Base-by-base conservation (phyloP, 164 flowering plant species). In the Berberis vulgaris region DNA sequence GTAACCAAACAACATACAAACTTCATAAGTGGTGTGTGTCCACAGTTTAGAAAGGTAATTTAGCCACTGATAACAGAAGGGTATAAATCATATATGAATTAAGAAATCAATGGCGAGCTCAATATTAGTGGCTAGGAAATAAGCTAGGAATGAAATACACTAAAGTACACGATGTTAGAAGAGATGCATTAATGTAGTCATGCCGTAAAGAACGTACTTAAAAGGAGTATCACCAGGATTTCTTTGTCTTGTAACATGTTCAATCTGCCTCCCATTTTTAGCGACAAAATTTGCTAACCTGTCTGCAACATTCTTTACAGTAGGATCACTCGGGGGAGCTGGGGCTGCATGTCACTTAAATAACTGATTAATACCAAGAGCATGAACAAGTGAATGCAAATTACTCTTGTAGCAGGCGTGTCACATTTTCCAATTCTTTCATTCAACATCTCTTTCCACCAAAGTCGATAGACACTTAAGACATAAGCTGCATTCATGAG, bases 311-410 rank as follows among this genome's bases (percentile, higher is more conserved):
- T 81, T 91, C 94, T 83, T 95, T 79, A 91, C 99, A 62, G 86
- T 77, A 75, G 86, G 86, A 81, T 95, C 96, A 65, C 87, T 86
- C 64, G 99, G 97, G 46, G 86, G 67, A 74, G 84, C 72, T 61
- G 96, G 92, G 85, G 85, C 96, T 94, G 99, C 99, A 95, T 82
- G 75, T 83, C 90, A 95, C 97, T 95, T 89, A 95, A 80, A 94
- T 80, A 91, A 91, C 90, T 78, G 88, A 86, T 95, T 95, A 95
- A 91, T 86, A 91, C 91, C 97, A 64, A 83, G 91, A 82, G 84
- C 85, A 91, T 86, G 94, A 83, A 89, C 83, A 85, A 84, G 84
- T 69, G 87, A 88, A 91, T 86, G 86, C 87, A 85, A 93, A 89
- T 72, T 82, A 93, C 86, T 84, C 82, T 83, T 81, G 83, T 80